Evolutionary conservation across 805 yeast species (phyloP).

Genomic region (Maudiozyma pseudohumilis): DNA sequence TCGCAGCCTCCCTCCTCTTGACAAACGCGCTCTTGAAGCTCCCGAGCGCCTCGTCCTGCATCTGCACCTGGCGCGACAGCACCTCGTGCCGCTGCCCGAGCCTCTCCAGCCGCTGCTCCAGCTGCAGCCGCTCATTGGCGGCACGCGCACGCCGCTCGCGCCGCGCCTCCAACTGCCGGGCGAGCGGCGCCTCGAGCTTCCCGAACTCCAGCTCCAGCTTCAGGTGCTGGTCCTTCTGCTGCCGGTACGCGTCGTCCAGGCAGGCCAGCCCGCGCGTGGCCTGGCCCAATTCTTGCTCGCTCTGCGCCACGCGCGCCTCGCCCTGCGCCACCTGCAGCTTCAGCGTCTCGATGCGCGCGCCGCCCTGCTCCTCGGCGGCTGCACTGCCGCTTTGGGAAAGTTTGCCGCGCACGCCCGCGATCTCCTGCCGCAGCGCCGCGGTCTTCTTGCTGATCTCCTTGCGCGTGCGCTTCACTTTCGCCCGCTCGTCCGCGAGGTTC

Average conservation of each 20-base stretch:
- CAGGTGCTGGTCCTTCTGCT: slow-evolving; percentile 30
- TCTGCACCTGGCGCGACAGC: slow-evolving; percentile 20
- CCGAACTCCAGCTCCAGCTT: slow-evolving; percentile 26
- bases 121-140: too few relatives aligned
- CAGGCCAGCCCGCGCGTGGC: slow-evolving; percentile 11
- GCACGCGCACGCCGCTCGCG: slow-evolving; percentile 12
- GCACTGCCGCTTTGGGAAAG: slow-evolving; percentile 39
- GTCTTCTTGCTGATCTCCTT: slow-evolving; percentile 50
- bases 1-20: slow-evolving; percentile 14
- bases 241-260: slow-evolving; percentile 30
- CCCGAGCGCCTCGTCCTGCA: slow-evolving; percentile 17
- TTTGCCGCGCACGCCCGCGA: slow-evolving; percentile 41
- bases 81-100: slow-evolving; percentile 14
- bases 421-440: slow-evolving; percentile 43
- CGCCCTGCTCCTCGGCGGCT: slow-evolving; percentile 46
- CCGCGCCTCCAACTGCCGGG: slow-evolving; percentile 17
- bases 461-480: slow-evolving; percentile 45
- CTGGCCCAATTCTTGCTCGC: slow-evolving; percentile 17
- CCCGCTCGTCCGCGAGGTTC: slow-evolving; percentile 46
- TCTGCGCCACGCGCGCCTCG: slow-evolving; percentile 24
- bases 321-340: slow-evolving; percentile 33
- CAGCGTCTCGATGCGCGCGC: slow-evolving; percentile 42
- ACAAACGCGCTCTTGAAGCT: slow-evolving; percentile 17
- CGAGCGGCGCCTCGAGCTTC: slow-evolving; percentile 19
- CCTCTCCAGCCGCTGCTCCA: slow-evolving; percentile 17